Evolutionary conservation across 257 asterid species (phyloP).

Genomic region (Paraleonurus japonicus): DNA sequence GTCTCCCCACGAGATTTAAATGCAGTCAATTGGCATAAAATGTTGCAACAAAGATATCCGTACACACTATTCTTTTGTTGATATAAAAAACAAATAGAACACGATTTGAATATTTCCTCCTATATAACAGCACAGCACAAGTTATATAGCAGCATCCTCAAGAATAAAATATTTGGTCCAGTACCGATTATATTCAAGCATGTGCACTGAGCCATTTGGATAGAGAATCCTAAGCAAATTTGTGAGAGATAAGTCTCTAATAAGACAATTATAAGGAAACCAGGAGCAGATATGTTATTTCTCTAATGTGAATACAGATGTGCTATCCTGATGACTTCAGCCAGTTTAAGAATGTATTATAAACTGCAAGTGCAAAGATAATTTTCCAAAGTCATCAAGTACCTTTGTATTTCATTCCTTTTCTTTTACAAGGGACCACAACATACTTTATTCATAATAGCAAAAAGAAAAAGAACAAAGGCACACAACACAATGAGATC

Average conservation of each 20-base stretch:
- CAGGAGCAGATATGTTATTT: neutral
- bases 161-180: neutral
- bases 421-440: neutral
- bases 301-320: neutral
- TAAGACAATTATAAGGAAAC: neutral
- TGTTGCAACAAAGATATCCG: neutral
- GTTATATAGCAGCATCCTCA: neutral
- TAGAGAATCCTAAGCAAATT: neutral
- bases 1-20: neutral
- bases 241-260: neutral
- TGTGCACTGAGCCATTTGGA: slow-evolving; percentile 7
- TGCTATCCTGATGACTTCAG: neutral
- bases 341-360: neutral
- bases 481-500: neutral
- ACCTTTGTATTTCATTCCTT: neutral
- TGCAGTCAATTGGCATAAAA: neutral
- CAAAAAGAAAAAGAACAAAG: neutral
- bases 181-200: neutral
- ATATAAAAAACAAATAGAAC: neutral
- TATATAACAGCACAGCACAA: neutral
- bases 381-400: slow-evolving; percentile 3
- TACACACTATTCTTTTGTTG: neutral
- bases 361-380: neutral
- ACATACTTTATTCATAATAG: neutral
- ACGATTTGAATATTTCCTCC: neutral